These are phyloP conservation scores for Moesziomyces parantarcticus DNA, from an alignment of 1,284 basidiomycete species.

Conservation along the genomic window DNA sequence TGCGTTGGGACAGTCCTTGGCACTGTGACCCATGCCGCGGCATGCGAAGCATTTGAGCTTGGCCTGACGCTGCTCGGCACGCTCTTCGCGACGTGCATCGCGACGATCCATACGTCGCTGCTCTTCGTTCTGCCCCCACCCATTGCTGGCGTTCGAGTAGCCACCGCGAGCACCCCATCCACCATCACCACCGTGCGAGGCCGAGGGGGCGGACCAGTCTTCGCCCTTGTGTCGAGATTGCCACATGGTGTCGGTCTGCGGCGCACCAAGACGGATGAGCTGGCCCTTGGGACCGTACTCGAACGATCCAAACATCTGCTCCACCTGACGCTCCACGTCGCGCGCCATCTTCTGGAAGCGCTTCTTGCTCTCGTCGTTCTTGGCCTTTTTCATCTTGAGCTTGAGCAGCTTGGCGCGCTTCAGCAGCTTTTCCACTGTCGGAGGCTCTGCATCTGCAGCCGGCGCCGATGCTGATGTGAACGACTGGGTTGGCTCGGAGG, in stretches of 20 bases:
- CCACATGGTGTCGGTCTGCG: slow-evolving; percentile 44
- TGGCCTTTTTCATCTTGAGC: slow-evolving; percentile 62
- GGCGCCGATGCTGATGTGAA: neutral
- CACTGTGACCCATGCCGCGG: slow-evolving; percentile 83
- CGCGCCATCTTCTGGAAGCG: slow-evolving; percentile 35
- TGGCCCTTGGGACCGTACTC: slow-evolving; percentile 52
- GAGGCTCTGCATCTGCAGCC: slow-evolving; percentile 16
- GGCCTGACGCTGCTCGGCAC: slow-evolving; percentile 75
- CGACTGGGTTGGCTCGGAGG: neutral
- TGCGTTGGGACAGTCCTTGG: slow-evolving; percentile 77
- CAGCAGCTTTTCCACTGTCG: slow-evolving; percentile 50
- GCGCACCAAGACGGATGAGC: slow-evolving; percentile 41
- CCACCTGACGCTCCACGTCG: slow-evolving; percentile 66
- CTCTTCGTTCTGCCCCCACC: slow-evolving; percentile 22
- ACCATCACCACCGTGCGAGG: slow-evolving; percentile 18
- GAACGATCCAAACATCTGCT: slow-evolving; percentile 52
- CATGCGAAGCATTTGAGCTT: slow-evolving; percentile 87
- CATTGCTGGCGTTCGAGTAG: slow-evolving; percentile 3
- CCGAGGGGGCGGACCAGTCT: slow-evolving; percentile 27
- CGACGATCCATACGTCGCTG: slow-evolving; percentile 61
- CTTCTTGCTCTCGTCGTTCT: slow-evolving; percentile 49
- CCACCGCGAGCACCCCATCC: slow-evolving; percentile 38
- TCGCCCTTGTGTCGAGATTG: slow-evolving; percentile 29
- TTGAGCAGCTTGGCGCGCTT: slow-evolving; percentile 64
- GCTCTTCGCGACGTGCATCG: slow-evolving; percentile 75